Conservation (phyloP, 768 basidiomycete species). For the Tricholoma furcatifolium region DNA sequence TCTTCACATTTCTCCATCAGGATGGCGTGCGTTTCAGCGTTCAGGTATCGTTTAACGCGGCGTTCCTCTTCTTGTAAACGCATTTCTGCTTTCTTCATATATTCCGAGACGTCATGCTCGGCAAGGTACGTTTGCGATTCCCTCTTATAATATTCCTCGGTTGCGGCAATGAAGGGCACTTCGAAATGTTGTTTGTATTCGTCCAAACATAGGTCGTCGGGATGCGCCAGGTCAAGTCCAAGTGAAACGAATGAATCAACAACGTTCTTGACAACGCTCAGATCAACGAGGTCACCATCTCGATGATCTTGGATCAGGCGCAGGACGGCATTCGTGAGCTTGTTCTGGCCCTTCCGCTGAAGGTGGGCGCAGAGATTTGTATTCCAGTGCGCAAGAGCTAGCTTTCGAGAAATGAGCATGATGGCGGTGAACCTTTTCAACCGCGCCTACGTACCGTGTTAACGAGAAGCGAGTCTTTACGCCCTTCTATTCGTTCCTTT, state of each 20-base stretch:
- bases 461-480: constrained; percentile 91
- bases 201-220: constrained; percentile 90
- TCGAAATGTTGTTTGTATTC: constrained; percentile 94
- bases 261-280: constrained; percentile 89
- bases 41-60: constrained; percentile 90
- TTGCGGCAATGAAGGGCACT: constrained; percentile 81
- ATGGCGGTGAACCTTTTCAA: neutral
- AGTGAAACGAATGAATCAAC: constrained; percentile 95
- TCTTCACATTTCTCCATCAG: constrained; percentile 85
- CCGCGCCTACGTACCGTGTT: constrained; percentile 71
- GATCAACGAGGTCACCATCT: constrained; percentile 92
- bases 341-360: constrained; percentile 82
- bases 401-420: constrained; percentile 41
- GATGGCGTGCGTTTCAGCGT: constrained; percentile 83
- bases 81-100: constrained; percentile 92
- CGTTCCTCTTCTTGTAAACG: constrained; percentile 93
- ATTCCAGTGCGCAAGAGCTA: constrained; percentile 97
- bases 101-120: constrained; percentile 88
- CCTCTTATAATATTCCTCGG: constrained; percentile 87
- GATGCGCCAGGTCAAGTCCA: constrained; percentile 89
- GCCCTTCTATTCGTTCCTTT: constrained; percentile 94
- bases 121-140: constrained; percentile 91
- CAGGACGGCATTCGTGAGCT: constrained; percentile 85
- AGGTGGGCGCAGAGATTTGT: constrained; percentile 84
- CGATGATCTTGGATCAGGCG: constrained; percentile 90